Evolutionary conservation across 2,329 filamentous ascomycete species (phyloP).

Genomic region (Epichloe brachyelytri): DNA sequence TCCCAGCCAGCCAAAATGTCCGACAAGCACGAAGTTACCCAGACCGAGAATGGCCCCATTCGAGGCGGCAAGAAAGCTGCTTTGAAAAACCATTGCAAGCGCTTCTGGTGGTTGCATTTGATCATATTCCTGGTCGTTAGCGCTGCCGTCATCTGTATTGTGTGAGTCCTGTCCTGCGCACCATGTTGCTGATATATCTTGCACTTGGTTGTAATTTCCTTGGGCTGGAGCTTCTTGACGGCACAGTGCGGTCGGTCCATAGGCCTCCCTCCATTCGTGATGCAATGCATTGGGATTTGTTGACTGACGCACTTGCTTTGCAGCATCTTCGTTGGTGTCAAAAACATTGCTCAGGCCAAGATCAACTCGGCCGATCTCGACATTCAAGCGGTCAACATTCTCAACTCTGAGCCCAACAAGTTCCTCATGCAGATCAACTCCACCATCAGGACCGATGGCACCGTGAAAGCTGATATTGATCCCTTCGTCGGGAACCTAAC

Average conservation of each 20-base stretch:
- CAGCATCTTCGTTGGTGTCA: slow-evolving; percentile 43
- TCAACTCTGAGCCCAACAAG: slow-evolving; percentile 28
- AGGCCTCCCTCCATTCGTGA: neutral
- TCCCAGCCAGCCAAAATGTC: slow-evolving; percentile 19
- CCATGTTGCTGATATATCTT: neutral
- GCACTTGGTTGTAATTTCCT: neutral
- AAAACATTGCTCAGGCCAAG: slow-evolving; percentile 43
- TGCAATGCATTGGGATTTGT: neutral
- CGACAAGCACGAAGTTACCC: slow-evolving; percentile 23
- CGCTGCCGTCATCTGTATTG: slow-evolving; percentile 41
- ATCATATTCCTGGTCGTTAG: slow-evolving; percentile 35
- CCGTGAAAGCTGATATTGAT: slow-evolving; percentile 37
- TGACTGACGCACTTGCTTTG: neutral
- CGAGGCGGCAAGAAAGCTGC: slow-evolving; percentile 23
- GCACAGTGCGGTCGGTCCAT: no score
- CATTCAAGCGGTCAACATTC: slow-evolving; percentile 38
- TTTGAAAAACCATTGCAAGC: slow-evolving; percentile 34
- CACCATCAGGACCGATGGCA: slow-evolving; percentile 38
- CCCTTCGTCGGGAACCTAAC: slow-evolving; percentile 41
- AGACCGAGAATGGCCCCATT: slow-evolving; percentile 20
- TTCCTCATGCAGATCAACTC: slow-evolving; percentile 43
- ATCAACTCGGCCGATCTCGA: slow-evolving; percentile 39
- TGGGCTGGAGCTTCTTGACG: neutral
- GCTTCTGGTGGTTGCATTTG: slow-evolving; percentile 50
- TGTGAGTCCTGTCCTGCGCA: slow-evolving; percentile 34